A percentile compares a stretch with the other conserved stretches of the same genome.
Evolutionary conservation across 2,329 filamentous ascomycete species (phyloP).

Genomic region (Ceratocystis diversiconidia): DNA sequence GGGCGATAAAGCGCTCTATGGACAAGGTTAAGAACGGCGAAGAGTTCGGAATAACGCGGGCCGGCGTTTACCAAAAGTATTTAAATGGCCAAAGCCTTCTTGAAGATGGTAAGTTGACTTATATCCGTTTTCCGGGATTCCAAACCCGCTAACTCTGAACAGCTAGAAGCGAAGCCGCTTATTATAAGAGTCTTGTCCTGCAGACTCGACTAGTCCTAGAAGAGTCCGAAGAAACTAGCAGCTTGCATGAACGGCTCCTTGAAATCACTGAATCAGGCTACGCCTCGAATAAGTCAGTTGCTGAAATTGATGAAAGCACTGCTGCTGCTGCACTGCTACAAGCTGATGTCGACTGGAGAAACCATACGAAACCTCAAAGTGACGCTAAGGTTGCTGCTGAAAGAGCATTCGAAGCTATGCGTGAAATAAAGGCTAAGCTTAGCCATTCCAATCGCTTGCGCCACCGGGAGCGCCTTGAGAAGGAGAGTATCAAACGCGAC

Average conservation of each 20-base stretch:
- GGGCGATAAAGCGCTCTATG: background rate
- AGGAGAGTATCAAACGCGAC: background rate
- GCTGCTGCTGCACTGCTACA: background rate
- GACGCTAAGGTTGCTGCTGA: background rate
- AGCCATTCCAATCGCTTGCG: background rate
- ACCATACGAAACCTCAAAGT: background rate
- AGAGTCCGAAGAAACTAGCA: background rate
- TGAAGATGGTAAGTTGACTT: background rate
- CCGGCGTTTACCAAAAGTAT: background rate
- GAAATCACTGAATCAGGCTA: background rate
- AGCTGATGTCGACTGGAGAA: background rate
- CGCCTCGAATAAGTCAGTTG: background rate
- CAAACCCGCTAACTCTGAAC: background rate
- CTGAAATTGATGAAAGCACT: background rate
- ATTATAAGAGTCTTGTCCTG: background rate
- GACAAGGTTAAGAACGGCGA: background rate
- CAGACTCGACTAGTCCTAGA: background rate
- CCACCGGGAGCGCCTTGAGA: constrained; percentile 1
- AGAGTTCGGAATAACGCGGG: background rate
- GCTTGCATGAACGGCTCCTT: background rate
- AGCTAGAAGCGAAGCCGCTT: background rate
- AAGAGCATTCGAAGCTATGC: background rate
- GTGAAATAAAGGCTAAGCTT: background rate
- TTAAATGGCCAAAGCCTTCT: background rate
- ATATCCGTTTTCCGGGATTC: background rate